phyloP scores from a whole-genome alignment of 2,329 filamentous ascomycete species.

The Clonostachys rhizophaga region DNA sequence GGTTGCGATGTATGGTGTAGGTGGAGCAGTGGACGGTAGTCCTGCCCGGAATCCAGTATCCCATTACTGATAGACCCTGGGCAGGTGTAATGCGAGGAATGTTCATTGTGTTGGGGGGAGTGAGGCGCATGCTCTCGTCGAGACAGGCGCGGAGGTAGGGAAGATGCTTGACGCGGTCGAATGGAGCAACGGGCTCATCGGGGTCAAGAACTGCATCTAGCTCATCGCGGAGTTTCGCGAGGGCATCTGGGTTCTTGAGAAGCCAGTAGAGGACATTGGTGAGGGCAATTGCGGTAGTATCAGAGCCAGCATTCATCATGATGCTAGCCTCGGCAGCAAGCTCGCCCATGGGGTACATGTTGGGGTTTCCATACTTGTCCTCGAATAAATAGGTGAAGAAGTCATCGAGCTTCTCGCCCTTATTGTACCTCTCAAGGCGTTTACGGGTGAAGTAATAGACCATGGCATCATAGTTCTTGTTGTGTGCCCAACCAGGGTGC shows the following conservation, averaged over 20 bases:
- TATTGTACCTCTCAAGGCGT: conserved; percentile 30
- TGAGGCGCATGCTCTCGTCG: conserved; percentile 37
- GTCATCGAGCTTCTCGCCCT: conserved; percentile 51
- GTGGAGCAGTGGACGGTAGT: conserved; percentile 19
- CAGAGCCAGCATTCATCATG: conserved; percentile 47
- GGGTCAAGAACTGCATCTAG: conserved; percentile 35
- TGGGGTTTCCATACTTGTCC: conserved; percentile 29
- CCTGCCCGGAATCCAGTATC: conserved; percentile 25
- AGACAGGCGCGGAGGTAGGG: conserved; percentile 47
- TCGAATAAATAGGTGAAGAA: conserved; percentile 54
- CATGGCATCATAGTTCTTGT: neutral
- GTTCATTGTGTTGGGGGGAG: conserved; percentile 17
- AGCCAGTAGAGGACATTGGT: conserved; percentile 48
- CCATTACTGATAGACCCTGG: conserved; percentile 20
- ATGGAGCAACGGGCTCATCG: conserved; percentile 37
- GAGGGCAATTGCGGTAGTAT: conserved; percentile 43
- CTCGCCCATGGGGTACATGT: conserved; percentile 50
- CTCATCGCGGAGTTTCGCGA: conserved; percentile 35
- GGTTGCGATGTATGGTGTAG: conserved; percentile 4
- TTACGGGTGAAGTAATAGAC: neutral
- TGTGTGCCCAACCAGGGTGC: neutral
- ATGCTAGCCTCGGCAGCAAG: conserved; percentile 49
- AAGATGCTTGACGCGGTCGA: conserved; percentile 43
- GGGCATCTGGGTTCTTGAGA: conserved; percentile 33
- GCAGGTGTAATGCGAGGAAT: conserved; percentile 16